Base-by-base conservation (phyloP, 1,139 yeast species). In the Saccharomyces hybrid region DNA sequence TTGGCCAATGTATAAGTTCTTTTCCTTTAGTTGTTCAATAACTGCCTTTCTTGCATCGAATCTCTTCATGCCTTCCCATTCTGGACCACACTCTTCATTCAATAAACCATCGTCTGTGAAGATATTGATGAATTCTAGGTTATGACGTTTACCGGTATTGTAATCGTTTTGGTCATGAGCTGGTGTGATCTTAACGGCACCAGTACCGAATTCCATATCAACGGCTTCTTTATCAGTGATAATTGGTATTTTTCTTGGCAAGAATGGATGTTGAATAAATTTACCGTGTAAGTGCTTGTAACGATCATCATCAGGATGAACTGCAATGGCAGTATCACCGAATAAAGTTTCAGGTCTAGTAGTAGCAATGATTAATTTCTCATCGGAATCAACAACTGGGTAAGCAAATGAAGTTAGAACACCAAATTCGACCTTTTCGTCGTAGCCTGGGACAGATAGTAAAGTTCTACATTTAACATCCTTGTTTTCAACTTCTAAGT, bases 191-290 rank as follows among this genome's bases (percentile, higher is more conserved):
- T 93, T 93, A 61, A 93, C 99, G 48, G 99, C 99, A 85, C 99
- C 99, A 61, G 99, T 93, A 79, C 99, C 99, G 65, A 93, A 93
- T 73, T 88, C 96, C 98, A 93, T 93, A 73, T 93, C 99, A 60
- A 93, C 99, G 46, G 98, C 95, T 74, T 89, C 96, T 44, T 84
- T 71, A 71, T 93, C 99, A 55, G 91, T 81, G 59, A 93, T 77
- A 69, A 93, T 89, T 61, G 99, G 99, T 56, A 93, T 74, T 68
- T 82, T 79, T 71, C 91, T 86, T 69, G 86, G 88, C 64, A 89
- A 75, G 74, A 93, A 88, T 59, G 99, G 99, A 74, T 93, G 99
- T 63, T 81, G 73, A 57, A 88, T 95, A 70, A 77, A 88, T 72
- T 91, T 90, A 60, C 99, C 99, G 70, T 93, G 99, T 68, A 93